Percentiles rank a stretch among this genome's conserved stretches.
Evolutionary conservation across 106 monocot species (phyloP).

Genomic region (Dendrobium chrysotoxum): DNA sequence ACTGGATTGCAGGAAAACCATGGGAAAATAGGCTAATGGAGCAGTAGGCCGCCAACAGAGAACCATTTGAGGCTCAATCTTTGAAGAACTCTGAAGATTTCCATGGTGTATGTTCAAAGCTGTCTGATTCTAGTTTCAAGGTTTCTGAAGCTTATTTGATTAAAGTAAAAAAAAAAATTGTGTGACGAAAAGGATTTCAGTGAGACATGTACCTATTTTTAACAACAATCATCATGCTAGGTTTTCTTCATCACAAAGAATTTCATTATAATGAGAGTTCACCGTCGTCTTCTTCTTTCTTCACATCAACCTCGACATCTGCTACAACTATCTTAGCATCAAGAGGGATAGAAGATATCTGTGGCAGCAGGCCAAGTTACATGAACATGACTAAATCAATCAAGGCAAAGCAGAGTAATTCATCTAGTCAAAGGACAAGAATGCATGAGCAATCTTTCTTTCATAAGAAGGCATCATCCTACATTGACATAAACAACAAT

Average conservation of each 20-base stretch:
- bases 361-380: neutral
- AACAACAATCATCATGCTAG: conserved; percentile 2
- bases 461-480: neutral
- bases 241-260: conserved; percentile 23
- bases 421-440: conserved; percentile 3
- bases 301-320: conserved; percentile 38
- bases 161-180: too few species aligned
- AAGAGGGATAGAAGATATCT: conserved; percentile 28
- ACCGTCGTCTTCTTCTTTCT: conserved; percentile 25
- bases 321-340: conserved; percentile 14
- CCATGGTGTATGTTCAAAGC: neutral
- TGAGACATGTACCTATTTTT: neutral
- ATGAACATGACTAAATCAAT: conserved; percentile 29
- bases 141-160: too few species aligned
- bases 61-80: conserved; percentile 11
- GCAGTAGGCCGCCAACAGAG: neutral
- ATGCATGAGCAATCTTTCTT: neutral
- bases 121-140: too few species aligned
- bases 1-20: conserved; percentile 67
- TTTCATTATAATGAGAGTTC: conserved; percentile 16
- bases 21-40: conserved; percentile 61
- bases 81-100: conserved; percentile 3
- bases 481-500: conserved; percentile 2
- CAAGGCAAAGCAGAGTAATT: conserved; percentile 37
- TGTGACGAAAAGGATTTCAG: too few species aligned